These are phyloP conservation scores for Thelonectria olida DNA, from an alignment of 2,329 filamentous ascomycete genomes.

Conservation along the genomic window DNA sequence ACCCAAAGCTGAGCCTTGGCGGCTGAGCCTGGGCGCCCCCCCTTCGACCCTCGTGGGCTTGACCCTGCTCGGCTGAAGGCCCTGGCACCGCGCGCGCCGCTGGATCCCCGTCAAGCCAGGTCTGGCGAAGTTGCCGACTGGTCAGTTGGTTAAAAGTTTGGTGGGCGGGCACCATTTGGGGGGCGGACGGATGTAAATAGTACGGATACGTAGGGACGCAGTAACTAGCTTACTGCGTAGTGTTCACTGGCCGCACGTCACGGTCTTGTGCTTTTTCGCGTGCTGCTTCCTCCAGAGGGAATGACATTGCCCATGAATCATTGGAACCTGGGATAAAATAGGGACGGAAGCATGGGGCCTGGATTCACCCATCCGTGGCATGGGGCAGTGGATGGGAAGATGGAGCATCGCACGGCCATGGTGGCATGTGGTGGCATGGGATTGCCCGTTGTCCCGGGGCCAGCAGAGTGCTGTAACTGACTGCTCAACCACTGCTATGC, in stretches of 20 bases:
- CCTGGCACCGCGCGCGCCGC: conserved; percentile 3
- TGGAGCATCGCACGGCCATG: conserved; percentile 15
- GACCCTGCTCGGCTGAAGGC: conserved; percentile 32
- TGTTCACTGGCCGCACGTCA: background rate
- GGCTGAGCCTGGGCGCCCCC: background rate
- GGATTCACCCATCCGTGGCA: conserved; percentile 1
- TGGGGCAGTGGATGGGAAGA: conserved; percentile 13
- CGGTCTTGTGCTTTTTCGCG: no score
- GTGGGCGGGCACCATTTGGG: background rate
- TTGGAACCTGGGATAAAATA: background rate
- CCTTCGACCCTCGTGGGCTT: conserved; percentile 6
- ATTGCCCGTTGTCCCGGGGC: conserved; percentile 16
- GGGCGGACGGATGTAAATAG: background rate
- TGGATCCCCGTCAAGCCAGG: background rate
- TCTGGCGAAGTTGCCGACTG: conserved; percentile 5
- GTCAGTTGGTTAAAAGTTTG: background rate
- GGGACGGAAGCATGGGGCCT: conserved; percentile 2
- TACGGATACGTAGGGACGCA: no score
- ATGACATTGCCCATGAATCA: conserved; percentile 1
- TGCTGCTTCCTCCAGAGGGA: background rate
- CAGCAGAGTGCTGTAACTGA: background rate
- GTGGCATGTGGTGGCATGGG: conserved; percentile 26
- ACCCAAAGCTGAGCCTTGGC: conserved; percentile 8
- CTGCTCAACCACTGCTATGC: background rate
- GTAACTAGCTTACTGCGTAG: no score